Base-by-base conservation (phyloP, 345 rosid species). In the Hypericum perforatum region DNA sequence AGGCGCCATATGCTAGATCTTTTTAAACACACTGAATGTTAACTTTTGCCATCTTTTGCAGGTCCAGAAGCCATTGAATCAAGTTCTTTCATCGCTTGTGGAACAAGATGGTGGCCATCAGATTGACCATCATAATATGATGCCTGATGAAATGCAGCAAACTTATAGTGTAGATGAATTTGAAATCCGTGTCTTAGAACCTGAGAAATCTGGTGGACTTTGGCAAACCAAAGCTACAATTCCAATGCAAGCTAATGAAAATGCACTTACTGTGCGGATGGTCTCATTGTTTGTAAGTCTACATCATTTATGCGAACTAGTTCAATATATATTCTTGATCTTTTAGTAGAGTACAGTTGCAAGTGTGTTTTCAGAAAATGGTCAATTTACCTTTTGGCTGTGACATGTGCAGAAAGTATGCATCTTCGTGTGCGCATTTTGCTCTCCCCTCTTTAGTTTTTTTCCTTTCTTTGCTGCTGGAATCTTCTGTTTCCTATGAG, bases 51-150 rank as follows among this genome's bases (percentile, higher is more conserved):
- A 22, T 22, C 53, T 57, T 64, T 11, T 60, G 41, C 72, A 92
- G 98, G 97, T 85, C 63, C 79, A 69, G 39, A 89, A 82, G 67
- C 94, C 98, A 52, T 45, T 83, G 42, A 85, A 82, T 80, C 98
- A 85, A 75, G 94, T 88, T 49, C 82, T 88, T 69, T 88, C 96
- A 16, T 80, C 89, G 5, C 77, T 92, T 67, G 79, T 88, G 77
- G 97, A 92, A 73, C 96, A 83, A 74, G 98, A 92, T 74, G 82
- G 63, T 69, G 86, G 94, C 67, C 95, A 85, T 79, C 94, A 85
- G 76, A 69, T 79, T 64, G 98, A 88, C 65, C 83, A 62, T 73
- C 88, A 78, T 53, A 88, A 77, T 70, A 64, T 85, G 63, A 78
- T 78, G 68, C 63, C 90, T 52, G 95, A 80, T 60, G 98, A 88